These are phyloP conservation scores for Xylaria multiplex DNA, from an alignment of 2,329 filamentous ascomycete species.

Conservation along the genomic window DNA sequence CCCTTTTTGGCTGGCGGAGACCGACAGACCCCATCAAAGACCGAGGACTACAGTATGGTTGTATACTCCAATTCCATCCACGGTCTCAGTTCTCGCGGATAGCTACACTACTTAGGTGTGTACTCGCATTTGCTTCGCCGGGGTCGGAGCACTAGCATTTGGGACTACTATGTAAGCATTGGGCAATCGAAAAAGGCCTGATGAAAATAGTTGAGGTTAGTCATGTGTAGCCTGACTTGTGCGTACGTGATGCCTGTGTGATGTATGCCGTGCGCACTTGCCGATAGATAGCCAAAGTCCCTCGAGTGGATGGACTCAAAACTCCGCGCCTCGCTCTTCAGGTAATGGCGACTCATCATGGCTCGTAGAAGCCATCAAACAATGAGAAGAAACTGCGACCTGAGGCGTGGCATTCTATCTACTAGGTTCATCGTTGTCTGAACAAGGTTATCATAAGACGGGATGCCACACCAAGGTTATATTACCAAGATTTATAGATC, in stretches of 20 bases:
- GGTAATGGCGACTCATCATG: background rate
- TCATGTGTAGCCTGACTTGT: background rate
- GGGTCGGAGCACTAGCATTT: background rate
- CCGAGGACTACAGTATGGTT: background rate
- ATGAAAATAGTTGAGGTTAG: background rate
- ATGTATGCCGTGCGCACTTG: constrained; percentile 5
- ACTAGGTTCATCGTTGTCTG: constrained; percentile 1
- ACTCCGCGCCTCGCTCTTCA: constrained; percentile 8
- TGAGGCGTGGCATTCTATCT: background rate
- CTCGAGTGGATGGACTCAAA: background rate
- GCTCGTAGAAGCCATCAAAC: background rate
- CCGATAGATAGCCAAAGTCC: background rate
- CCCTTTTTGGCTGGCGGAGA: background rate
- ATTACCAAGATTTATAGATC: background rate
- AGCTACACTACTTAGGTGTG: background rate
- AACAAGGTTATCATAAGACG: background rate
- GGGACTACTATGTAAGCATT: background rate
- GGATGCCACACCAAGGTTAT: constrained; percentile 3
- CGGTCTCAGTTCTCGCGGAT: constrained; percentile 1
- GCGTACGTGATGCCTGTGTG: background rate
- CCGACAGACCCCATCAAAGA: background rate
- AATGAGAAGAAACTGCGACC: background rate
- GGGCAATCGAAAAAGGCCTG: background rate
- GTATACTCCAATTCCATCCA: background rate
- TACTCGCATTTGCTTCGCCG: background rate